Evolutionary conservation across 139 green algal genomes (phyloP).

Genomic region (Axilococcus clingmanii): DNA sequence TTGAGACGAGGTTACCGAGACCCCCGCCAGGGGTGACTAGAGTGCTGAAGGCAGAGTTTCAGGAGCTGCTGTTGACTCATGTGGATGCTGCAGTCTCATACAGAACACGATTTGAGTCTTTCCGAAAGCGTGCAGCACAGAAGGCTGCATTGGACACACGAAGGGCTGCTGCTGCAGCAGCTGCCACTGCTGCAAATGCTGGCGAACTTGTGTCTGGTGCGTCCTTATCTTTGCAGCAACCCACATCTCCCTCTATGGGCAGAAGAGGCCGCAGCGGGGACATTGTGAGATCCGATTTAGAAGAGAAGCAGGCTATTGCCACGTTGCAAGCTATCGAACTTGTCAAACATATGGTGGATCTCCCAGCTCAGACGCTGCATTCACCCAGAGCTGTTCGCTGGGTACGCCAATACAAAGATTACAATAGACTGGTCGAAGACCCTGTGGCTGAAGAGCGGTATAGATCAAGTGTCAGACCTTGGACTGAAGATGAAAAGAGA

Average conservation of each 20-base stretch:
- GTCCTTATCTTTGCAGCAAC: too few relatives aligned
- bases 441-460: slow-evolving; percentile 28
- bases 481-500: slow-evolving; percentile 63
- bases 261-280: slow-evolving; percentile 10
- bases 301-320: slow-evolving; percentile 62
- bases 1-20: too few relatives aligned
- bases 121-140: not conserved
- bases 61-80: not conserved
- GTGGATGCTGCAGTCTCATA: not conserved
- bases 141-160: too few relatives aligned
- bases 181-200: too few relatives aligned
- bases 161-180: too few relatives aligned
- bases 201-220: too few relatives aligned
- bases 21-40: not conserved
- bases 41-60: not conserved
- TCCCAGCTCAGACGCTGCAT: slow-evolving; percentile 12
- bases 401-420: slow-evolving; percentile 30
- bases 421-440: slow-evolving; percentile 49
- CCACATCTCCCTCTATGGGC: not conserved
- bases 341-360: slow-evolving; percentile 44
- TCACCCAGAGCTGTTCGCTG: slow-evolving; percentile 12
- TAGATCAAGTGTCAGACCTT: slow-evolving; percentile 44
- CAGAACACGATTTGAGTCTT: not conserved
- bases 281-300: slow-evolving; percentile 38
- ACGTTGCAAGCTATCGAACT: slow-evolving; percentile 56